Percentiles rank a stretch among this genome's conserved stretches.
Conservation (phyloP, 169 alveolate genomes). For the Eimeria tenella region DNA sequence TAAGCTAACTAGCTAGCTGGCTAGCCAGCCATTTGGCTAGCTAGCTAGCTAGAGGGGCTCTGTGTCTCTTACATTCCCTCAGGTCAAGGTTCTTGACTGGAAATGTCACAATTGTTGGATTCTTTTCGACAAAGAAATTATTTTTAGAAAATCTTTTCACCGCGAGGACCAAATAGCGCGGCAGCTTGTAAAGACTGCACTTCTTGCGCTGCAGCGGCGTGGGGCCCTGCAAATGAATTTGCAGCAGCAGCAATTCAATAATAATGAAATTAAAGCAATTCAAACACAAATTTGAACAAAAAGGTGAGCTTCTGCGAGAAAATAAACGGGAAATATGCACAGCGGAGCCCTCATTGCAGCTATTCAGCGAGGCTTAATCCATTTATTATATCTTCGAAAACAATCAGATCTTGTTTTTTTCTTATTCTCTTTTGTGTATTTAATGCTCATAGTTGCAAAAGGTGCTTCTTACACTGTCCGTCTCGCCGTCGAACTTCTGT, state of each 20-base stretch:
- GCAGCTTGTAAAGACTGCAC: constrained; percentile 69
- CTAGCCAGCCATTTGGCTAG: too few relatives aligned
- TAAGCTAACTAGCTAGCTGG: too few relatives aligned
- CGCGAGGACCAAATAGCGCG: constrained; percentile 88
- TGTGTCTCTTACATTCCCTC: constrained; percentile 84
- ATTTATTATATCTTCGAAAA: too few relatives aligned
- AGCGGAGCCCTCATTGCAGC: not conserved
- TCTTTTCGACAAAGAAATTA: constrained; percentile 98
- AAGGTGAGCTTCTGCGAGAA: not conserved
- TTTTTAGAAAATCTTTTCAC: constrained; percentile 96
- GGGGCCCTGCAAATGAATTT: constrained; percentile 17
- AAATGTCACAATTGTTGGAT: constrained; percentile 98
- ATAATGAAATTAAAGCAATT: not conserved
- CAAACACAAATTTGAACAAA: not conserved
- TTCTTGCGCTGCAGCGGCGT: constrained; percentile 50
- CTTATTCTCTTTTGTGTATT: not conserved
- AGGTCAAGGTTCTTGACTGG: constrained; percentile 96
- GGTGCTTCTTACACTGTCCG: constrained; percentile 87
- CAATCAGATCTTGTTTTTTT: not conserved
- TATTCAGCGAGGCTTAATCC: too few relatives aligned
- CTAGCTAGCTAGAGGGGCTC: not conserved
- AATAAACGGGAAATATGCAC: not conserved
- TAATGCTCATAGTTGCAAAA: not conserved
- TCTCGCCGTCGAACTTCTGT: constrained; percentile 97
- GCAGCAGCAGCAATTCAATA: not conserved